A percentile compares a stretch with the other conserved stretches of the same genome.
Conservation (phyloP, 352 stramenopile species). For the Phytophthora boehmeriae region DNA sequence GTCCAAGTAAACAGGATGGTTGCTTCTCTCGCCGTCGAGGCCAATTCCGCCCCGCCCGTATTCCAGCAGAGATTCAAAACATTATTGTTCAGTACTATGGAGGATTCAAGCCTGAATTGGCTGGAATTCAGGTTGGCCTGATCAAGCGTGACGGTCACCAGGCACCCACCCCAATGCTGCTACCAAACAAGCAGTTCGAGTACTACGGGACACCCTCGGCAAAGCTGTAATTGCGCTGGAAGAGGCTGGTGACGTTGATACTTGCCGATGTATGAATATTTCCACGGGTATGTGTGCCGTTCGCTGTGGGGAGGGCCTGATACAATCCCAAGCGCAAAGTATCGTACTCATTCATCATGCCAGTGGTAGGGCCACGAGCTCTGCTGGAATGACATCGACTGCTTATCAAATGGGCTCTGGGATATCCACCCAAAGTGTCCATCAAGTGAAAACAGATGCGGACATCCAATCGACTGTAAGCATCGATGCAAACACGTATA, state of each 20-base stretch:
- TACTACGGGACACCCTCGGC: too few relatives aligned
- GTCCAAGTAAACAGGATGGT: not conserved
- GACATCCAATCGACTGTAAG: too few relatives aligned
- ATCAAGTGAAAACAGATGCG: too few relatives aligned
- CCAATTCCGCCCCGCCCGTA: not conserved
- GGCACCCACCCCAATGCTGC: not conserved
- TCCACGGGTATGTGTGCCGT: too few relatives aligned
- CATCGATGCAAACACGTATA: too few relatives aligned
- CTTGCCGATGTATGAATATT: too few relatives aligned
- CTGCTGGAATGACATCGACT: slow-evolving; percentile 8
- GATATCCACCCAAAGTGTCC: not conserved
- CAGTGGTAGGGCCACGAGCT: slow-evolving; percentile 6
- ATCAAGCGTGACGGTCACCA: not conserved
- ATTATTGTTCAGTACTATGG: slow-evolving; percentile 9
- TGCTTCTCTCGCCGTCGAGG: slow-evolving; percentile 1
- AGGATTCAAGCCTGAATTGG: slow-evolving; percentile 10
- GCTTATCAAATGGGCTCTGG: too few relatives aligned
- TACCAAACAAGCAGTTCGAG: too few relatives aligned
- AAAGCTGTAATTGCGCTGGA: too few relatives aligned
- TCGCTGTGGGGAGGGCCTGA: not conserved
- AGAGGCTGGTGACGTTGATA: too few relatives aligned
- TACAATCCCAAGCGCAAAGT: too few relatives aligned
- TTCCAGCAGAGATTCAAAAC: not conserved
- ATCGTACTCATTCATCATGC: not conserved
- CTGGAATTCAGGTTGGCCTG: not conserved